phyloP scores from a whole-genome alignment of 2,329 filamentous ascomycete genomes.

The Fusarium praegraminearum region DNA sequence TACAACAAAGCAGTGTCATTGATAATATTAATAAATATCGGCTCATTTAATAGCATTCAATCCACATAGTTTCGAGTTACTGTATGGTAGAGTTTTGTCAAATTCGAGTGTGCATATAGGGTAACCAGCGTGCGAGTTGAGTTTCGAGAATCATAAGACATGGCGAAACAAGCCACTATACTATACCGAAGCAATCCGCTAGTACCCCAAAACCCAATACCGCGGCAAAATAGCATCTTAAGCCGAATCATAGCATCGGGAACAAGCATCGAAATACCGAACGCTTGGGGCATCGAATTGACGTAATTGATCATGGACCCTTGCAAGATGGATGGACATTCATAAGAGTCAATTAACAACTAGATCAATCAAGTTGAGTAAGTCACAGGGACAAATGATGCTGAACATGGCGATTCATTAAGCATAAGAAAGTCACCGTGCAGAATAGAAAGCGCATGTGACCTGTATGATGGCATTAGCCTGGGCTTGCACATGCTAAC shows the following conservation, averaged over 20 bases:
- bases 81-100: not conserved
- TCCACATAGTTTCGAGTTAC: not conserved
- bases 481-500: slow-evolving; percentile 32
- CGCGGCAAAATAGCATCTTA: slow-evolving; percentile 33
- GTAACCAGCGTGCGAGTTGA: not conserved
- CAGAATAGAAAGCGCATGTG: slow-evolving; percentile 4
- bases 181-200: slow-evolving; percentile 46
- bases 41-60: not conserved
- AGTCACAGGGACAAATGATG: not conserved
- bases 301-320: slow-evolving; percentile 34
- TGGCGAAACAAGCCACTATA: slow-evolving; percentile 17
- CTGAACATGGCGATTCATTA: not conserved
- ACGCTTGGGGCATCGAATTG: slow-evolving; percentile 34
- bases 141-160: not conserved
- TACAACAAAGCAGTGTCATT: not conserved
- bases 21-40: not conserved
- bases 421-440: not conserved
- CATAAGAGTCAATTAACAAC: not conserved
- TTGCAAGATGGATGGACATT: slow-evolving; percentile 3
- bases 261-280: slow-evolving; percentile 35
- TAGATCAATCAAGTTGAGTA: not conserved
- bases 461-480: slow-evolving; percentile 24
- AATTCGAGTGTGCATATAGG: not conserved
- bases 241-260: slow-evolving; percentile 44
- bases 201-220: slow-evolving; percentile 33